A percentile compares a stretch with the other conserved stretches of the same genome.
These are phyloP conservation scores for Colletotrichum incanum DNA, from an alignment of 2,329 filamentous ascomycete species.

Conservation along the genomic window DNA sequence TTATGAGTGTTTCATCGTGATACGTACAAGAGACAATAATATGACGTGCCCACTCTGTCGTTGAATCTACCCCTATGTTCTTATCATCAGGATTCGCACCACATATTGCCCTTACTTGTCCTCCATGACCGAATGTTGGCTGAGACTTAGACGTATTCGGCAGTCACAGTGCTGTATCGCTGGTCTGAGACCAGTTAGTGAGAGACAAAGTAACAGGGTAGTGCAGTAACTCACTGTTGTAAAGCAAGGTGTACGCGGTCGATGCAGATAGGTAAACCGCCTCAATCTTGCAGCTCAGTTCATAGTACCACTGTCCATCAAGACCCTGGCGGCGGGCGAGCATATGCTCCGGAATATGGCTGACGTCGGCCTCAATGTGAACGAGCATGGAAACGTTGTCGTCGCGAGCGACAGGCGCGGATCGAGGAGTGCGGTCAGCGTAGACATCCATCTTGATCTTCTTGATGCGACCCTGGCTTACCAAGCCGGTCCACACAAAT, in stretches of 20 bases:
- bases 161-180: conserved; percentile 59
- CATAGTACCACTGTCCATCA: conserved; percentile 59
- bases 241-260: conserved; percentile 60
- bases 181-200: conserved; percentile 47
- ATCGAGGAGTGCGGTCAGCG: conserved; percentile 48
- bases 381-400: conserved; percentile 55
- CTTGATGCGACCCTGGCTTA: conserved; percentile 52
- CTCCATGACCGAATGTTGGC: too few species aligned
- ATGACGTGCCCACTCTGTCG: not conserved
- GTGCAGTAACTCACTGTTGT: conserved; percentile 53
- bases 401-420: conserved; percentile 55
- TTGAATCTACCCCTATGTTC: not conserved
- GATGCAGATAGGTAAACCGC: conserved; percentile 59
- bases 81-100: not conserved
- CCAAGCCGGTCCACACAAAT: conserved; percentile 52
- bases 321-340: conserved; percentile 52
- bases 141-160: conserved; percentile 56
- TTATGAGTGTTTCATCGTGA: not conserved
- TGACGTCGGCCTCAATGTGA: conserved; percentile 58
- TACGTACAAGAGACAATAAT: not conserved
- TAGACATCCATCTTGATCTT: conserved; percentile 57
- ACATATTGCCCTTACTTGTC: not conserved
- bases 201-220: too few species aligned
- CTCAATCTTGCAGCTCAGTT: conserved; percentile 58
- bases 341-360: conserved; percentile 56